Base-by-base conservation (phyloP, 2,329 filamentous ascomycete genomes). In the Clathrospora elynae region DNA sequence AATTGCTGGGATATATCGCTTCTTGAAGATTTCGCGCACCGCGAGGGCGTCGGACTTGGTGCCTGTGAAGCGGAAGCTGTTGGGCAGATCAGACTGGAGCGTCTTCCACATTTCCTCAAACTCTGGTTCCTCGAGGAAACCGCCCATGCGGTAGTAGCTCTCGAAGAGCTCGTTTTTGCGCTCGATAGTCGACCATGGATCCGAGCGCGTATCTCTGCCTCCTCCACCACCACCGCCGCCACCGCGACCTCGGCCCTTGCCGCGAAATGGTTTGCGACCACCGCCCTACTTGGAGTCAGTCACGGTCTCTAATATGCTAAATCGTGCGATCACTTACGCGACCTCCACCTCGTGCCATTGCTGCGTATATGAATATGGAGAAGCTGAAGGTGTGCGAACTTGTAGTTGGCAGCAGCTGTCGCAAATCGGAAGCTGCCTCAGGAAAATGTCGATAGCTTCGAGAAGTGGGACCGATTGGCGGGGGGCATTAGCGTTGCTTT, bases 61-160 rank as follows among this genome's bases (percentile, higher is more conserved):
- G 24, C 93, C 93, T 47, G 90, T 95, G 74, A 99, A 99, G 49
- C 93, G 85, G 77, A 97, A 99, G 72, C 91, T 96, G 75, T 96
- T 97, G 42, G 93, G 93, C 35, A 99, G 77, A 67, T 97, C 91
- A 53, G 86, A 83, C 62, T 84, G 83, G 68, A 97, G 76, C 1
- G 87, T 83, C 24, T 81, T 80, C 93, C 93, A 99, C 73, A 96
- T 97, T 7, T 81, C 78, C 42, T 83, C 77, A 62, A 82, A 84
- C 73, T 97, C 92, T 31, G 85, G 83, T 35, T 90, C 87, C 1
- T 87, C 79, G 6, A 97, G 75, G 46, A 90, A 81, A 5, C 88
- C 79, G 19, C 66, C 64, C 91, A 78, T 50, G 80, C 77, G 54
- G 77, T 99, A 99, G 75, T 87, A 97, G 53, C 78, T 77, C 74